Base-by-base conservation (phyloP, 2,329 filamentous ascomycete species). In the Aspergillus uvarum region DNA sequence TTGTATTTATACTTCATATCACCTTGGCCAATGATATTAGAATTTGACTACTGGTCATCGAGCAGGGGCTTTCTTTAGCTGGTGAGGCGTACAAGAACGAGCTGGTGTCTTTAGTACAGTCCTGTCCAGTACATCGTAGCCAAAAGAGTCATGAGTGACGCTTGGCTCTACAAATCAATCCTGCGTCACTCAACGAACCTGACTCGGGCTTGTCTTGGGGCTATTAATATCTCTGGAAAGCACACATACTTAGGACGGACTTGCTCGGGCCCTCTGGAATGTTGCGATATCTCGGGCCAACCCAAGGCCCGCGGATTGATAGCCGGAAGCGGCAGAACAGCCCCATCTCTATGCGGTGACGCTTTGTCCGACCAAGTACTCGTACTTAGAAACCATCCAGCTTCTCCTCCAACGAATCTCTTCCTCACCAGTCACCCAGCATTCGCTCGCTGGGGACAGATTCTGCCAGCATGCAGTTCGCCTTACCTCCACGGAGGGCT, bases 401-500 rank as follows among this genome's bases (percentile, higher is more conserved):
- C 22, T 7, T 50, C 48, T 19, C n/a, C 19, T 55, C n/a, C 8
- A 57, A 44, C 38, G 16, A 35, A 44, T 16, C 26, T 26, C 59
- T 51, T 51, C 49, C 59, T 65, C 44, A 29, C 24, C 21, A 47
- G 57, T 62, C 52, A 56, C 60, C 63, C 60, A 63, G 61, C 62
- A 63, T 55, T 47, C 54, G 42, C 59, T 58, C 58, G 65, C 66
- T 65, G 69, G 68, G 66, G 65, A 63, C 56, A 48, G 57, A 47
- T 61, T 52, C 31, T 49, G 14, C 24, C 53, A 58, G 38, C 68
- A 95, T 96, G 92, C 93, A 96, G 76, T 92, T 94, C 82, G 92
- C 93, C 65, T 88, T 96, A 69, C 92, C 92, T 58, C 86, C 91
- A 70, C 89, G 92, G 76, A 96, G 94, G 79, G 87, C 85, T 72